Evolutionary conservation across 2,329 filamentous ascomycete species (phyloP).

Genomic region (Scorias spongiosa): DNA sequence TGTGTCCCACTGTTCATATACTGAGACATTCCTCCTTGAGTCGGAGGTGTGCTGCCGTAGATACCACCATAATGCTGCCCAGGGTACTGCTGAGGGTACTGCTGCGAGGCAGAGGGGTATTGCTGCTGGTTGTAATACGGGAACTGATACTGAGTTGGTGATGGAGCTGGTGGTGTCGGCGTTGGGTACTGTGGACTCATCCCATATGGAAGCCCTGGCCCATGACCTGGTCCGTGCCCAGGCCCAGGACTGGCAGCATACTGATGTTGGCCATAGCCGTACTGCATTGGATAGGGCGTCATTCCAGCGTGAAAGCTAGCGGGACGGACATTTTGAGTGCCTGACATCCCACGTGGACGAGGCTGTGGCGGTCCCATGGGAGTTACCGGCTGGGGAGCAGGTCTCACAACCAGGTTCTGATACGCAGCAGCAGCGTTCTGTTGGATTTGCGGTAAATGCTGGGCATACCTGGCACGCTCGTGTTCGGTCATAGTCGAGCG

Average conservation of each 20-base stretch:
- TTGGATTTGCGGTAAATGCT: slow-evolving; percentile 2
- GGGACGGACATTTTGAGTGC: slow-evolving; percentile 6
- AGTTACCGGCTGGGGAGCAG: not conserved
- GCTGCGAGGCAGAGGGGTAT: not conserved
- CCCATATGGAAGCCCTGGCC: not conserved
- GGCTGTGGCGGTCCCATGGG: slow-evolving; percentile 4
- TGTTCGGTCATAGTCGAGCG: slow-evolving; percentile 10
- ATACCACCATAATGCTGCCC: not conserved
- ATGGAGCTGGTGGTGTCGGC: slow-evolving; percentile 12
- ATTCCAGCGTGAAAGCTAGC: slow-evolving; percentile 9
- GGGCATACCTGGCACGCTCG: slow-evolving; percentile 1
- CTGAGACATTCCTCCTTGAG: not conserved
- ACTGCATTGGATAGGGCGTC: slow-evolving; percentile 4
- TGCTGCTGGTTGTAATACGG: slow-evolving; percentile 4
- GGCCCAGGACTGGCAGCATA: not conserved
- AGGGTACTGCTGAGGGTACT: not conserved
- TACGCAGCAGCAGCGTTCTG: slow-evolving; percentile 2
- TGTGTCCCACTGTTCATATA: not conserved
- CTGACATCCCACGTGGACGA: slow-evolving; percentile 5
- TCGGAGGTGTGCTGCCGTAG: not conserved
- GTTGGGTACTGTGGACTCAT: slow-evolving; percentile 4
- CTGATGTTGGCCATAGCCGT: not conserved
- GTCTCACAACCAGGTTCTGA: slow-evolving; percentile 4
- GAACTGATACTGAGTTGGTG: slow-evolving; percentile 13
- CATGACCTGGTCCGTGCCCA: too few species aligned